phyloP scores from a whole-genome alignment of 768 basidiomycete genomes.

The Botryobasidium botryosum region DNA sequence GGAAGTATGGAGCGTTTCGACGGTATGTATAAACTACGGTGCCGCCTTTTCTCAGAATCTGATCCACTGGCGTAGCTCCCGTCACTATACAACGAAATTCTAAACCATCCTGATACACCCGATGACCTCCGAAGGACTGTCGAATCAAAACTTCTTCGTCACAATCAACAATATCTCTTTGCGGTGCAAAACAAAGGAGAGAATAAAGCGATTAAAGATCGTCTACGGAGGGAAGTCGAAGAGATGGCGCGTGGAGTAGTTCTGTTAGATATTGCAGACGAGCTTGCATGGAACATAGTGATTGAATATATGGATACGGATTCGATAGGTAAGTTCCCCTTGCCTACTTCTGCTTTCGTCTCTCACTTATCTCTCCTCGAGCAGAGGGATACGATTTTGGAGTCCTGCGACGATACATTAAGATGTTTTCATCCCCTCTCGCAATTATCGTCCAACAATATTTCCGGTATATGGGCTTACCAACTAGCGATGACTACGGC shows the following conservation, averaged over 20 bases:
- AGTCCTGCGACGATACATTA: conserved; percentile 41
- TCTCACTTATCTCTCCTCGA: conserved; percentile 3
- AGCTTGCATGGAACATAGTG: conserved; percentile 63
- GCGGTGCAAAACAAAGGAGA: conserved; percentile 32
- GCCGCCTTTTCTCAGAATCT: conserved; percentile 9
- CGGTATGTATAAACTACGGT: conserved; percentile 25
- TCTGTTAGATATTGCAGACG: conserved; percentile 57
- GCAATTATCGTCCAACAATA: conserved; percentile 47
- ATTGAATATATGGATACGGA: conserved; percentile 60
- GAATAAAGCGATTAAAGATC: conserved; percentile 17
- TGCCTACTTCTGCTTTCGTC: neutral
- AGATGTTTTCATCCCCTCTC: conserved; percentile 47
- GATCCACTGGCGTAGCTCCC: conserved; percentile 36
- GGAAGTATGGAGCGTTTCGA: conserved; percentile 46
- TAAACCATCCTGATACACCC: conserved; percentile 62
- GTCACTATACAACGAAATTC: conserved; percentile 53
- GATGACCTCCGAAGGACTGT: conserved; percentile 64
- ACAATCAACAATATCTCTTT: conserved; percentile 43
- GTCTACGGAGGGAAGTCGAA: conserved; percentile 44
- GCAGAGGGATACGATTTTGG: conserved; percentile 45
- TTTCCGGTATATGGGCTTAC: conserved; percentile 40
- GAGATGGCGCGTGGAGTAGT: conserved; percentile 59
- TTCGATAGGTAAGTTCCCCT: conserved; percentile 35
- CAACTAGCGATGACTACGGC: conserved; percentile 24
- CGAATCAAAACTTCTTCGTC: conserved; percentile 57